A percentile compares a stretch with the other conserved stretches of the same genome.
Evolutionary conservation across 1,139 yeast species (phyloP).

Genomic region (Pneumocystis carinii): DNA sequence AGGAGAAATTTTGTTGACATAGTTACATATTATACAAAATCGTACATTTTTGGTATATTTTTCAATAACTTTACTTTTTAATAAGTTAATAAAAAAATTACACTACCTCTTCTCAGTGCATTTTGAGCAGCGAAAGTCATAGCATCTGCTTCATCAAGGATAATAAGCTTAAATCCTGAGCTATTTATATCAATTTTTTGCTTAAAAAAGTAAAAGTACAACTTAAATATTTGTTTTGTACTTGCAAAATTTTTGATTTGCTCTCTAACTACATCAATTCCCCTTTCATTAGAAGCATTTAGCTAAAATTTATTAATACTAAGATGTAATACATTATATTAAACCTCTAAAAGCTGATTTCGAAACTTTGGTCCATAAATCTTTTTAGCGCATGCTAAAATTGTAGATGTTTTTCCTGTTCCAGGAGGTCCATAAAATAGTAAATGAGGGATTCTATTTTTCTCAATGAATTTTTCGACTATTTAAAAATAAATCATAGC

Average conservation of each 20-base stretch:
- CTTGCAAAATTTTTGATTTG: conserved; percentile 75
- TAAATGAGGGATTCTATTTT: conserved; percentile 75
- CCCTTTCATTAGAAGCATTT: conserved; percentile 76
- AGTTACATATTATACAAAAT: conserved; percentile 90
- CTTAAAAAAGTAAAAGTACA: conserved; percentile 8
- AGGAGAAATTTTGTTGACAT: conserved; percentile 88
- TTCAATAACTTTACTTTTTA: conserved; percentile 44
- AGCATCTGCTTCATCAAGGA: conserved; percentile 95
- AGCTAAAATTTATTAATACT: conserved; percentile 35
- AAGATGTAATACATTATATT: background rate
- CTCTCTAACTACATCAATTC: conserved; percentile 72
- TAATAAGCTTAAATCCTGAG: conserved; percentile 58
- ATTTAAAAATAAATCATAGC: background rate
- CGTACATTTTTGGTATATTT: conserved; percentile 89
- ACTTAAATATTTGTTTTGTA: conserved; percentile 71
- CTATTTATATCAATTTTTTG: background rate
- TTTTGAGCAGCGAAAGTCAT: conserved; percentile 97
- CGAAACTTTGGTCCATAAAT: conserved; percentile 75
- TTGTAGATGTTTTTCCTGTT: conserved; percentile 91
- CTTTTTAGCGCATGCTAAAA: conserved; percentile 76
- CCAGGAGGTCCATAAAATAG: conserved; percentile 97
- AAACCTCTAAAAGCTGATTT: conserved; percentile 53
- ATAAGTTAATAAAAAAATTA: conserved; percentile 20
- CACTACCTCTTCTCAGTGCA: conserved; percentile 55
- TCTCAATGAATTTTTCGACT: conserved; percentile 67